Conservation (phyloP, 1,284 basidiomycete genomes). For the Omphalotus olearius region DNA sequence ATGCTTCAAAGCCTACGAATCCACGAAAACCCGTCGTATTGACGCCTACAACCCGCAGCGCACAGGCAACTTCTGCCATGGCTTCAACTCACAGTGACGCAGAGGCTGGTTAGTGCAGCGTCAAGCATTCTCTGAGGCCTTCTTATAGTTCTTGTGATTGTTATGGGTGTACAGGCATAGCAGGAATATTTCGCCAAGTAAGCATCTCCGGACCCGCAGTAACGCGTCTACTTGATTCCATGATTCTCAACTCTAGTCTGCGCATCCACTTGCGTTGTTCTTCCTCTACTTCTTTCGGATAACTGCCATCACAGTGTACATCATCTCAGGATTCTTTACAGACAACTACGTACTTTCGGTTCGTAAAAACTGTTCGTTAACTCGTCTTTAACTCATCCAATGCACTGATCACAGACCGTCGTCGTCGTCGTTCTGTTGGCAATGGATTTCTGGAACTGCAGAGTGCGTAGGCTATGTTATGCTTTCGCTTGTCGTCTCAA, state of each 20-base stretch:
- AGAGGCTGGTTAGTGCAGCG: conserved; percentile 55
- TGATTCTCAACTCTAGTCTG: conserved; percentile 50
- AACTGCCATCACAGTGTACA: conserved; percentile 81
- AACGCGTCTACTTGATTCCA: neutral
- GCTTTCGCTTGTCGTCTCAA: conserved; percentile 2
- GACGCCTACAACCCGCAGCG: conserved; percentile 46
- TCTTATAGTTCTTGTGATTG: conserved; percentile 3
- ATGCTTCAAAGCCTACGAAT: conserved; percentile 23
- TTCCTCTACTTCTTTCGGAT: conserved; percentile 85
- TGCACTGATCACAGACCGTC: conserved; percentile 60
- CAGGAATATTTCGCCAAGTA: conserved; percentile 75
- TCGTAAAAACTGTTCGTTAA: conserved; percentile 9
- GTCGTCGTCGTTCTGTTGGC: conserved; percentile 87
- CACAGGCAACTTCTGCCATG: conserved; percentile 30
- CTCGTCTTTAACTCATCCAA: neutral
- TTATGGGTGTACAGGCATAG: conserved; percentile 45
- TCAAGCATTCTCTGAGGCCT: neutral
- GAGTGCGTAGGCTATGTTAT: conserved; percentile 43
- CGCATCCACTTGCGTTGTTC: conserved; percentile 81
- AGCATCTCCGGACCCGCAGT: conserved; percentile 10
- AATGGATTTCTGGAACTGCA: conserved; percentile 96
- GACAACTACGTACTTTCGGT: conserved; percentile 87
- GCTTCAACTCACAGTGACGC: conserved; percentile 57
- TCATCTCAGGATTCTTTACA: conserved; percentile 85
- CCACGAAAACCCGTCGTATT: conserved; percentile 45